These are phyloP conservation scores for Rhizomucor pusillus DNA, from an alignment of 371 early-diverging fungal genomes.

Conservation along the genomic window DNA sequence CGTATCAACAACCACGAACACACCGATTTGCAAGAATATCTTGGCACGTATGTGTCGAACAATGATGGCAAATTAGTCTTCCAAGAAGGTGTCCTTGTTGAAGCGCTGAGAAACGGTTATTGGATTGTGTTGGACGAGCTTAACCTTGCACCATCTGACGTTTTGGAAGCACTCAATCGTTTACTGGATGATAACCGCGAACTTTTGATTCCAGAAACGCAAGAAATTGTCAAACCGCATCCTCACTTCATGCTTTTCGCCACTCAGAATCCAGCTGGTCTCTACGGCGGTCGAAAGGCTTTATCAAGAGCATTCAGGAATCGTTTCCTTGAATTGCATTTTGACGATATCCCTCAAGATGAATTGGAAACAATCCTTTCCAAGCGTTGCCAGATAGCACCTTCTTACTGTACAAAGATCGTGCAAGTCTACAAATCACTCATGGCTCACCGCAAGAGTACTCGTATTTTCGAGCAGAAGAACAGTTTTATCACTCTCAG, in stretches of 20 bases:
- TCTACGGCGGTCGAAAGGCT: slow-evolving; percentile 98
- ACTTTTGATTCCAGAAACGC: slow-evolving; percentile 96
- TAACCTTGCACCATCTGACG: slow-evolving; percentile 99
- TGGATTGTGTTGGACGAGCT: slow-evolving; percentile 99
- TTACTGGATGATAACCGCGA: slow-evolving; percentile 99
- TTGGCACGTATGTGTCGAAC: slow-evolving; percentile 91
- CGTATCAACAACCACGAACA: slow-evolving; percentile 99
- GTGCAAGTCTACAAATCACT: slow-evolving; percentile 88
- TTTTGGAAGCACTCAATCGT: slow-evolving; percentile 99
- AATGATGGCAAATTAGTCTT: slow-evolving; percentile 86
- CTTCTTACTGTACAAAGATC: slow-evolving; percentile 85
- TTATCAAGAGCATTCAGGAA: slow-evolving; percentile 99
- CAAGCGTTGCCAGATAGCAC: slow-evolving; percentile 84
- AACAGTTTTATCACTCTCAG: slow-evolving; percentile 96
- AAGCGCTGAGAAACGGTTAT: slow-evolving; percentile 95
- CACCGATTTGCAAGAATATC: slow-evolving; percentile 98
- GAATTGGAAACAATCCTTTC: slow-evolving; percentile 90
- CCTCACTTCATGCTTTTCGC: slow-evolving; percentile 99
- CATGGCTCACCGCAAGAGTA: slow-evolving; percentile 76
- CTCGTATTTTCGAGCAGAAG: slow-evolving; percentile 91
- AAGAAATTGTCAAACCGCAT: slow-evolving; percentile 94
- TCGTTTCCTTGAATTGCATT: slow-evolving; percentile 97
- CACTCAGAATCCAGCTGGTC: slow-evolving; percentile 98
- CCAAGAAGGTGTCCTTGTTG: slow-evolving; percentile 96
- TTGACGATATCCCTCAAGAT: slow-evolving; percentile 89